These are phyloP conservation scores for Geranomyces michiganensis DNA, from an alignment of 192 early-diverging fungal species.

Conservation along the genomic window DNA sequence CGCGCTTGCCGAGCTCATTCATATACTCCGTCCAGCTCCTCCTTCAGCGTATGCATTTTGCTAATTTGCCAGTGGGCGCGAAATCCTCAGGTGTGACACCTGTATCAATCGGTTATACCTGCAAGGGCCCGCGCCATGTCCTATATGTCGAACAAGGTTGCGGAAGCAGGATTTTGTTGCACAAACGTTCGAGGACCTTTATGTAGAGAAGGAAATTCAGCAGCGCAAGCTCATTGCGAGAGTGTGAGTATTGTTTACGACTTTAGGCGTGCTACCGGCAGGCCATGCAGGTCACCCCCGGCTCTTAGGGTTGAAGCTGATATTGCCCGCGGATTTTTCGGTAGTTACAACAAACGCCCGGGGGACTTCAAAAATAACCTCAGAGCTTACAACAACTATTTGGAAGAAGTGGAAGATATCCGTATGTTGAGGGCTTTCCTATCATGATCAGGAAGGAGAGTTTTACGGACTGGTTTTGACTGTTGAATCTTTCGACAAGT, in stretches of 20 bases:
- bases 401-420: constrained; percentile 88
- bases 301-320: no score
- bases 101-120: constrained; percentile 87
- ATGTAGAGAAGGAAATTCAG: constrained; percentile 91
- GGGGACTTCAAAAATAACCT: constrained; percentile 79
- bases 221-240: constrained; percentile 60
- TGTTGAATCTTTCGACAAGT: constrained; percentile 42
- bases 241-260: constrained; percentile 18
- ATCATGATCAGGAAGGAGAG: neutral
- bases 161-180: constrained; percentile 82
- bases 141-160: constrained; percentile 79
- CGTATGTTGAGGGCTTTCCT: constrained; percentile 48
- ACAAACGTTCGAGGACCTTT: constrained; percentile 92
- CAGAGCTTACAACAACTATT: constrained; percentile 83
- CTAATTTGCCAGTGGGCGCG: no score
- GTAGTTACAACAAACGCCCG: constrained; percentile 85
- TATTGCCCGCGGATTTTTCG: neutral
- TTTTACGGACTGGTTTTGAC: no score
- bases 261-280: neutral
- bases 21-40: neutral
- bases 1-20: neutral
- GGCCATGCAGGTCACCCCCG: neutral
- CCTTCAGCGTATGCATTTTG: neutral
- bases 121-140: constrained; percentile 88
- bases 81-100: constrained; percentile 73